Base-by-base conservation (phyloP, 495 filamentous ascomycete genomes). In the Chaetomidium leptoderma region DNA sequence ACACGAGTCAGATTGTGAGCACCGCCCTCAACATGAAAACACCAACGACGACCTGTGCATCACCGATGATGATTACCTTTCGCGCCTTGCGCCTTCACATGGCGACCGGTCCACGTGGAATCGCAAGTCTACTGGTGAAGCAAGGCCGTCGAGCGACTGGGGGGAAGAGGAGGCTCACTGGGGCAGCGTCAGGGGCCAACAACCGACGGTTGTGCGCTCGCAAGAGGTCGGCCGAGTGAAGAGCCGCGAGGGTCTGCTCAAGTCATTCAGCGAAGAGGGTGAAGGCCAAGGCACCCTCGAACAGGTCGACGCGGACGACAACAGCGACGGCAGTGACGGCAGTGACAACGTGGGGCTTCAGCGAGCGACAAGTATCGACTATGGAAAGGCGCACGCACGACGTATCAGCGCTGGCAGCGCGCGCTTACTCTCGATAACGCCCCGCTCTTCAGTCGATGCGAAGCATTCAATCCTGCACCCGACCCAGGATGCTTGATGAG, bases 391-490 rank as follows among this genome's bases (percentile, higher is more conserved):
- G 4, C 87, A 91, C 64, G 79, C 70, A 19, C 74, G 86, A n/a
- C 85, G 84, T 46, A 83, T 89, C 61, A 90, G 86, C 55, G 86
- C 86, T 19, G 88, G 87, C 23, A 89, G 84, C 69, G 86, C 87
- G 5, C 84, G 81, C 65, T 70, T 91, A 13, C 67, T 90, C 35
- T 83, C 89, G 53, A 74, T 89, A 27, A 81, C 79, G 1, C 76
- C 78, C 32, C 73, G 79, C 7, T 65, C 66, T 43, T 80, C 78
- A 11, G 67, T 66, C 19, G 78, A 80, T 57, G 61, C 63, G 21
- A 70, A 65, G 62, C 67, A 63, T 33, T 65, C 66, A 24, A 9
- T 10, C 35, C 9, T 37, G 32, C 13, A 36, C 2, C 36, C 6
- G 30, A 19, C 29, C 27, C 14, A 37, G 39, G 19, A 30, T n/a